Evolutionary conservation across 331 rosid genomes (phyloP), one percentile per base, ranked within the genome.

Genomic region (Dryas integrifolia): DNA sequence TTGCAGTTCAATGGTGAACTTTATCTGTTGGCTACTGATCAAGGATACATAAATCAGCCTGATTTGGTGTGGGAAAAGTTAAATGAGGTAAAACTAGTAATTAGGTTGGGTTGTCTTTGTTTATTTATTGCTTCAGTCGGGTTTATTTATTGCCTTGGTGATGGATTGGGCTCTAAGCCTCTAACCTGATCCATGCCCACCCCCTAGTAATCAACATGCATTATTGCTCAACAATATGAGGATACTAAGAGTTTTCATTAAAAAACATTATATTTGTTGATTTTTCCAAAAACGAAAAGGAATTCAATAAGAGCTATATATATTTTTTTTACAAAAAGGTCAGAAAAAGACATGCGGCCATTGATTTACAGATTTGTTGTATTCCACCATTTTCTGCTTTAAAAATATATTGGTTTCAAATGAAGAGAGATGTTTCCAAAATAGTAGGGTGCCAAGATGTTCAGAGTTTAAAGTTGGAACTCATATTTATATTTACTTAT

Each of bases 61-160:
- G 99, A 96, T 85, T 79, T 96, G 81, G 99, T 96, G 65, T 96
- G 99, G 99, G 99, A 96, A 87, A 92, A 90, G 83, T 83, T 96
- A 77, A 92, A 87, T 69, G 99, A 92, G 99, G 99, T 92, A 82
- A 66, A 79, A 24, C 44, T 64, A 46, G 60, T 64, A 66, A 64
- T 75, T 58, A 38, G 3, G 9, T 30, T 58, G n/a, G 62, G 63
- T 58, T n/a, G 65, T 43, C 65, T 13, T 14, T 43, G 45, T 59
- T 35, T 59, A 35, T 44, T 59, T 59, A 39, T 35, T 59, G 35
- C 65, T 26, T 58, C 65, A 13, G 35, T 26, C 35, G 35, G 35
- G 35, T 26, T 26, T 26, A 26, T 26, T 26, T 30, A 30, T 30
- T 30, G 35, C 35, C 7, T 30, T 35, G 64, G 43, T 35, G 45